These are phyloP conservation scores for Prunus davidiana DNA, from an alignment of 306 rosid species.

Conservation along the genomic window DNA sequence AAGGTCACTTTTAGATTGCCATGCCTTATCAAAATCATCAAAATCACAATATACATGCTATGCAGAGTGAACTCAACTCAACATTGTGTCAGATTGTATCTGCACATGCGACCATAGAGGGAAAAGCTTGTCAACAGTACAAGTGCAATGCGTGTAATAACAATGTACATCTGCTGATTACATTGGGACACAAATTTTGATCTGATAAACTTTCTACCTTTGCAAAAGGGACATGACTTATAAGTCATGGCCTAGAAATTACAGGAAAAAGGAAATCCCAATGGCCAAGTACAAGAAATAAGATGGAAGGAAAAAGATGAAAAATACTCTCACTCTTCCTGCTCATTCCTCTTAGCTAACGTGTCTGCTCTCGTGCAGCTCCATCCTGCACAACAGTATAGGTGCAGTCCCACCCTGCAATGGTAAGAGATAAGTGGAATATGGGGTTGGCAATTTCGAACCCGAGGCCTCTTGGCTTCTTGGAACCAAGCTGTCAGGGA, in stretches of 20 bases:
- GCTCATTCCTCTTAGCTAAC: neutral
- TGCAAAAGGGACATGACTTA: neutral
- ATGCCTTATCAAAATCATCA: no score
- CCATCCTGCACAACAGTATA: neutral
- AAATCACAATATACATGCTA: neutral
- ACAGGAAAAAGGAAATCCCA: neutral
- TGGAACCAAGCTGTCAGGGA: neutral
- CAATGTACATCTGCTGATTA: neutral
- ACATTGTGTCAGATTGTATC: neutral
- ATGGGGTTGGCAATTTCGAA: neutral
- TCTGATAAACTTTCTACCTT: constrained; percentile 3
- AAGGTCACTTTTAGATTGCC: no score
- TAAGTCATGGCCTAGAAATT: neutral
- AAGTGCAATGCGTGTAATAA: neutral
- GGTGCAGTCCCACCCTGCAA: neutral
- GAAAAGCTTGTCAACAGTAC: neutral
- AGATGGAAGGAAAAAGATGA: neutral
- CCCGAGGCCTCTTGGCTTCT: neutral
- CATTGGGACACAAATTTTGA: constrained; percentile 3
- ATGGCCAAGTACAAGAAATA: constrained; percentile 2
- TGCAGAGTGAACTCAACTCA: neutral
- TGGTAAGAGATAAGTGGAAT: neutral
- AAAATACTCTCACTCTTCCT: neutral
- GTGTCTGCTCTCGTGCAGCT: neutral
- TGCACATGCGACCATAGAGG: neutral